These are phyloP conservation scores for Colletotrichum lupini DNA, from an alignment of 2,329 filamentous ascomycete genomes.

Conservation along the genomic window DNA sequence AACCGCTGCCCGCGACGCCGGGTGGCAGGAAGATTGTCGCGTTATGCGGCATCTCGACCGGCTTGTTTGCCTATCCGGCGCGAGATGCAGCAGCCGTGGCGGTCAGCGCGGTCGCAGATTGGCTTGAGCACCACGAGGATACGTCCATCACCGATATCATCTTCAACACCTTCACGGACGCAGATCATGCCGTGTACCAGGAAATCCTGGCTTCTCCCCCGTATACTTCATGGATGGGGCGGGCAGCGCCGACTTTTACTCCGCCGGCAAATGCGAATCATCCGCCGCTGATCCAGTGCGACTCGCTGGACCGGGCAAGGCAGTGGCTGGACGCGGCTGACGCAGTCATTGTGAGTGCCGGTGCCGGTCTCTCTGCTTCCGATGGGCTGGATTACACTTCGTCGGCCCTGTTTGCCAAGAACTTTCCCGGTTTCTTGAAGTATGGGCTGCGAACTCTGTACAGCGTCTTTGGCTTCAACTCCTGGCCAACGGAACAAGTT, in stretches of 20 bases:
- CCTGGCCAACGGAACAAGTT: conserved; percentile 42
- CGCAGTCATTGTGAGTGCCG: conserved; percentile 44
- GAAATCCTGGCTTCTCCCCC: conserved; percentile 17
- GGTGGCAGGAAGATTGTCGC: conserved; percentile 42
- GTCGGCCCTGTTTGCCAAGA: conserved; percentile 41
- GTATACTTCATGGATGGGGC: background rate
- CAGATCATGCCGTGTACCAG: conserved; percentile 37
- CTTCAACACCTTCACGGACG: conserved; percentile 46
- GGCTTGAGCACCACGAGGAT: conserved; percentile 40
- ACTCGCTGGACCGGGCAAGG: conserved; percentile 24
- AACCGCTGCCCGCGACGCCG: conserved; percentile 39
- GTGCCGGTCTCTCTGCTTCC: conserved; percentile 48
- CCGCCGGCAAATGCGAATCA: conserved; percentile 6
- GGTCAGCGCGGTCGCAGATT: conserved; percentile 38
- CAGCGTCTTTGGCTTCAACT: conserved; percentile 45
- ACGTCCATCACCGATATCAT: conserved; percentile 44
- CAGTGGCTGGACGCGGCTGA: conserved; percentile 42
- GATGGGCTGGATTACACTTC: conserved; percentile 48
- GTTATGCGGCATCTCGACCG: conserved; percentile 48
- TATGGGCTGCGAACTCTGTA: conserved; percentile 45
- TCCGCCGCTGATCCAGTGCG: conserved; percentile 10
- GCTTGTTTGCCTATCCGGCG: conserved; percentile 47
- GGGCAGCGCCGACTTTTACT: background rate
- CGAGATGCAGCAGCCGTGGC: conserved; percentile 43
- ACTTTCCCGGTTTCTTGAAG: conserved; percentile 44